A percentile compares a stretch with the other conserved stretches of the same genome.
phyloP scores from a whole-genome alignment of 768 basidiomycete genomes.

The Kondoa subrosea region DNA sequence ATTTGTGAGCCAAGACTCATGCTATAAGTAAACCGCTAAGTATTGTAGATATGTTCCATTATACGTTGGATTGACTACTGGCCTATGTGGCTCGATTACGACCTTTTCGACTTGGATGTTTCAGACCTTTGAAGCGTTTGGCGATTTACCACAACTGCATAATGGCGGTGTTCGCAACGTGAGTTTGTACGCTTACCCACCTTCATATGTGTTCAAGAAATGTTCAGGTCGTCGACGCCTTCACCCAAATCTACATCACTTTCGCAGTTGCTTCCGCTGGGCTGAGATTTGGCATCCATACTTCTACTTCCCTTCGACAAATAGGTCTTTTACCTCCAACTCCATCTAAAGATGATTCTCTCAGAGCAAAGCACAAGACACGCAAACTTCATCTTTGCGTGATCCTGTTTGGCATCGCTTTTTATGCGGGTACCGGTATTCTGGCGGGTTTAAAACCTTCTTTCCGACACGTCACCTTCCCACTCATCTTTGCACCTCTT shows the following conservation, averaged over 20 bases:
- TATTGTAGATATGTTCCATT: constrained; percentile 38
- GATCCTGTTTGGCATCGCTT: constrained; percentile 37
- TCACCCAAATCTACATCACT: constrained; percentile 64
- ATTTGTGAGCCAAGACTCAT: constrained; percentile 44
- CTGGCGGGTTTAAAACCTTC: constrained; percentile 52
- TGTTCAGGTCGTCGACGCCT: constrained; percentile 64
- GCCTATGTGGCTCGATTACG: constrained; percentile 88
- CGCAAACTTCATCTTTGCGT: constrained; percentile 6
- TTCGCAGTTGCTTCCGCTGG: constrained; percentile 59
- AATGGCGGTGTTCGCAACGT: constrained; percentile 59
- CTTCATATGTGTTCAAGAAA: background rate
- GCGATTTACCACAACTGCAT: constrained; percentile 44
- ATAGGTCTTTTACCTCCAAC: constrained; percentile 32
- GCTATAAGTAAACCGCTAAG: constrained; percentile 1
- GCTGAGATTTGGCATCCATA: constrained; percentile 52
- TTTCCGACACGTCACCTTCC: constrained; percentile 67
- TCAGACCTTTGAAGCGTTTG: constrained; percentile 70
- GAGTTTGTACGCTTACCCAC: constrained; percentile 26
- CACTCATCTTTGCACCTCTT: constrained; percentile 74
- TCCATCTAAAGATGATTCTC: constrained; percentile 1
- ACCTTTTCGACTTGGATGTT: constrained; percentile 94
- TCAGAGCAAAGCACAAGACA: constrained; percentile 4
- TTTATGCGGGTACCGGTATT: constrained; percentile 45
- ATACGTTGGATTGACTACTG: constrained; percentile 79
- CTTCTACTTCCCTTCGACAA: constrained; percentile 37